Base-by-base conservation (phyloP, 2,329 filamentous ascomycete species). In the Aureobasidium sp. region DNA sequence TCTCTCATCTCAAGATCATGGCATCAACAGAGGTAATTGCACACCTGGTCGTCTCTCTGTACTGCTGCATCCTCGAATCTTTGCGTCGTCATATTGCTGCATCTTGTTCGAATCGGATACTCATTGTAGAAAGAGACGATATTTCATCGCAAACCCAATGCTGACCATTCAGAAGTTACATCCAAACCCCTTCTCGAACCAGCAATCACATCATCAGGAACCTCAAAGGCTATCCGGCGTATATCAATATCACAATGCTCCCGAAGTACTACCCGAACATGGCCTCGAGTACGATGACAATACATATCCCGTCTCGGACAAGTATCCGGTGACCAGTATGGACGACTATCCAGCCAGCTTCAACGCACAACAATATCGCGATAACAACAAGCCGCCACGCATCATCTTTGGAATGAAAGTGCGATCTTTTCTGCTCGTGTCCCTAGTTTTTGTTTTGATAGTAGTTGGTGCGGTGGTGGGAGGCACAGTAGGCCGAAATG, bases 331-430 rank as follows among this genome's bases (percentile, higher is more conserved):
- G 6, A 65, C 73, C 59, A 62, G 67, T 24, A 60, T 57, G 48
- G 58, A 63, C 27, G 53, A 60, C 37, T 50, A 63, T 35, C 54
- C 44, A 19, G 62, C 63, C 17, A 61, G 56, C 9, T 53, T 52
- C n/a, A 49, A 64, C 22, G 60, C 65, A 33, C 70, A 70, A 60
- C 66, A 68, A 47, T 56, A 61, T 35, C 66, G 66, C 44, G 65
- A 66, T 31, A 66, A 68, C 66, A 69, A 69, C 63, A 67, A 67
- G 42, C 72, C 72, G 59, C 72, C 72, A 24, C 65, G 70, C n/a
- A 74, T 74, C 66, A 73, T 74, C 62, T 74, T 73, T 65, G 72
- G 72, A 17, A 74, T 74, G 72, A 73, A 73, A 60, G 64, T 73
- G 35, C 64, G 67, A 37, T 73, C 71, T 0, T 74, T 74, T 60